These are phyloP conservation scores for Vachellia pachyceras DNA, from an alignment of 306 rosid genomes.

Conservation along the genomic window DNA sequence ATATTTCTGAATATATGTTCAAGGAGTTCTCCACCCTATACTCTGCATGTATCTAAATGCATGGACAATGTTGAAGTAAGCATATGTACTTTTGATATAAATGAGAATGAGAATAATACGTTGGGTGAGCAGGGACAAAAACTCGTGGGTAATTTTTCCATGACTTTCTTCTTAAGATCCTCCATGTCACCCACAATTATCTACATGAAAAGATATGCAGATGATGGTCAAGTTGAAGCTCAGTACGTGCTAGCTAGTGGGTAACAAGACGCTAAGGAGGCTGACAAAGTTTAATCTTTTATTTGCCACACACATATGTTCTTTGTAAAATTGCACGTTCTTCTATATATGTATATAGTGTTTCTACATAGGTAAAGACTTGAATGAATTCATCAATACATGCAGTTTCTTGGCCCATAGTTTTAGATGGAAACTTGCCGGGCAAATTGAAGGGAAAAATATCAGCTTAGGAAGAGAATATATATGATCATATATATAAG, in stretches of 20 bases:
- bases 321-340: slow-evolving; percentile 37
- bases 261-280: not conserved
- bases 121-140: slow-evolving; percentile 47
- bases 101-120: slow-evolving; percentile 30
- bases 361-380: not conserved
- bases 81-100: not conserved
- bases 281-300: not conserved
- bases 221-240: not conserved
- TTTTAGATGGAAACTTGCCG: slow-evolving; percentile 24
- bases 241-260: not conserved
- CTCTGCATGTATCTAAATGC: not conserved
- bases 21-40: not conserved
- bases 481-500: not conserved
- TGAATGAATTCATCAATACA: not conserved
- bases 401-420: not conserved
- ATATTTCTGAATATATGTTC: not conserved
- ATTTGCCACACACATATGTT: not conserved
- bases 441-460: slow-evolving; percentile 70
- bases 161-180: slow-evolving; percentile 35
- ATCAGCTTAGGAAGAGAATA: slow-evolving; percentile 43
- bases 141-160: slow-evolving; percentile 45
- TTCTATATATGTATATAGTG: no score
- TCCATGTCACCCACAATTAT: not conserved
- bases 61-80: slow-evolving; percentile 7
- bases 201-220: not conserved